These are phyloP conservation scores for Violaceomyces palustris DNA, from an alignment of 1,284 basidiomycete genomes.

Conservation along the genomic window DNA sequence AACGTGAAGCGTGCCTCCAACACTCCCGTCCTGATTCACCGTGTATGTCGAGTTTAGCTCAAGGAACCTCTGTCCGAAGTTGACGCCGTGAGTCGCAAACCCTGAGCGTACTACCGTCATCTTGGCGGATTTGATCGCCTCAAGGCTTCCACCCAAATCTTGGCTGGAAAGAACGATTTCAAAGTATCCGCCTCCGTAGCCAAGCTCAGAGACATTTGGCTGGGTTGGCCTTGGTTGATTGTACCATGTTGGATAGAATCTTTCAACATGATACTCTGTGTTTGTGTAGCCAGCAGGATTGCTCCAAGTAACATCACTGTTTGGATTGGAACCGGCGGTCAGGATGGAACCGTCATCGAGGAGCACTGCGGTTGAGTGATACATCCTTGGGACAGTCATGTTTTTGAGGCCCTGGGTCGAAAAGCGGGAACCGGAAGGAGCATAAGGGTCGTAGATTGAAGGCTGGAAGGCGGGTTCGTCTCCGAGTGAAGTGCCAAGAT, in stretches of 20 bases:
- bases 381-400: slow-evolving; percentile 70
- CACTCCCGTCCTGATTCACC: slow-evolving; percentile 68
- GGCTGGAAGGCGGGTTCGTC: slow-evolving; percentile 65
- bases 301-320: slow-evolving; percentile 62
- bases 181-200: slow-evolving; percentile 79
- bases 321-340: slow-evolving; percentile 89
- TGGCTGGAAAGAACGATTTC: slow-evolving; percentile 56
- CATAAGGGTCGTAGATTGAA: slow-evolving; percentile 66
- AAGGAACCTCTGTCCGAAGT: slow-evolving; percentile 54
- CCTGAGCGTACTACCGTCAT: slow-evolving; percentile 58
- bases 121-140: slow-evolving; percentile 61
- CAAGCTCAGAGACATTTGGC: slow-evolving; percentile 67
- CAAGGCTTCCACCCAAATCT: slow-evolving; percentile 42
- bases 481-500: slow-evolving; percentile 20
- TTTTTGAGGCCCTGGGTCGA: slow-evolving; percentile 62
- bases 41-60: slow-evolving; percentile 69
- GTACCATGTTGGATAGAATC: slow-evolving; percentile 66
- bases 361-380: slow-evolving; percentile 69
- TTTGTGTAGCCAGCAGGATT: slow-evolving; percentile 54
- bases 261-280: slow-evolving; percentile 78
- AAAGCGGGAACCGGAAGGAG: slow-evolving; percentile 63
- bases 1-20: slow-evolving; percentile 67
- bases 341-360: slow-evolving; percentile 74
- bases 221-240: slow-evolving; percentile 60
- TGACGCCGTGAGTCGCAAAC: slow-evolving; percentile 47